A percentile compares a stretch with the other conserved stretches of the same genome.
Conservation (phyloP, 139 green algal species). For the Ettlia oleoabundans region DNA sequence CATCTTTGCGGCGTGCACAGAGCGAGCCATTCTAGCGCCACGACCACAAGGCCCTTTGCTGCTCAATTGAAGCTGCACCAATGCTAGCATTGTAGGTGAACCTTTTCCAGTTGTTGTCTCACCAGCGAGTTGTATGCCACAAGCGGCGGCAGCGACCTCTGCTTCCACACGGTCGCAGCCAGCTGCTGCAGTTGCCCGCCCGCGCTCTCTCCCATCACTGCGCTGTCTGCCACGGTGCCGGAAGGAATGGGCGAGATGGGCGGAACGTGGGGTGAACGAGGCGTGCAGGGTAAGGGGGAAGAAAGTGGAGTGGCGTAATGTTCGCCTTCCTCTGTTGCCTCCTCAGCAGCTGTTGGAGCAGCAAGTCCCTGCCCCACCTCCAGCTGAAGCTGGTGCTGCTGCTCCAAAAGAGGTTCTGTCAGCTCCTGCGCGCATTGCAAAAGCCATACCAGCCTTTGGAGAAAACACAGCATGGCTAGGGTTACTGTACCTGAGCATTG, state of each 20-base stretch:
- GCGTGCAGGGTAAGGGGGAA: neutral
- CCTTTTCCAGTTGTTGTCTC: no score
- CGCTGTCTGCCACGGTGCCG: neutral
- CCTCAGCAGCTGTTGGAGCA: neutral
- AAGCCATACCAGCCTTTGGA: no score
- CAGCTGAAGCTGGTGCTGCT: no score
- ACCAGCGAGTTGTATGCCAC: neutral
- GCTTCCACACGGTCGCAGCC: constrained; percentile 5
- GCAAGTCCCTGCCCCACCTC: neutral
- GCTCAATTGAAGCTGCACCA: no score
- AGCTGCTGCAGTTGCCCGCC: neutral
- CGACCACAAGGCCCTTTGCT: no score
- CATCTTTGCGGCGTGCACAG: no score
- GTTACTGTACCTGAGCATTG: no score
- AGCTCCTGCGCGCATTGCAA: constrained; percentile 24
- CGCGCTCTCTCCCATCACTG: neutral
- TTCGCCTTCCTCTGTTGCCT: neutral
- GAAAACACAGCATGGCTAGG: no score
- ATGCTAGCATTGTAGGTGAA: no score
- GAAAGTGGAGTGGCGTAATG: neutral
- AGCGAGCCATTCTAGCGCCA: no score
- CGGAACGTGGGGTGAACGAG: neutral
- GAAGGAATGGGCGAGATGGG: neutral
- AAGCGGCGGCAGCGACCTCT: constrained; percentile 30
- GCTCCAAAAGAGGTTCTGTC: constrained; percentile 13